Evolutionary conservation across 2,329 filamentous ascomycete species (phyloP).

Genomic region (Colletotrichum ledebouriae): DNA sequence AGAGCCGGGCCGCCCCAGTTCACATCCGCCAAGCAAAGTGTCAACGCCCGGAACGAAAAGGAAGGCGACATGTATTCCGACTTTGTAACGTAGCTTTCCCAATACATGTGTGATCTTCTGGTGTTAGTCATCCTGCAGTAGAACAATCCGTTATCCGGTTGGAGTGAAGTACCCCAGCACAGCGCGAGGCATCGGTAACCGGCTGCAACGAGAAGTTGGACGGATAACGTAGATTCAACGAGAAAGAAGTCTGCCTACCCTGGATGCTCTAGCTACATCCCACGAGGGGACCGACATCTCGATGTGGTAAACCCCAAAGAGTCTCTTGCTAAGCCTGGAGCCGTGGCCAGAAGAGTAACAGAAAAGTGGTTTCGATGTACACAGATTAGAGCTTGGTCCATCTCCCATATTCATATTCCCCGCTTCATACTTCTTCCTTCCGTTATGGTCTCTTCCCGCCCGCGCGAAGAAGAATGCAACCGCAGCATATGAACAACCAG

Average conservation of each 20-base stretch:
- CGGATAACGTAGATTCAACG: conserved; percentile 39
- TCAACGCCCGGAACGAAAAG: background rate
- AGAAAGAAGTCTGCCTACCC: conserved; percentile 39
- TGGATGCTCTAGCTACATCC: conserved; percentile 38
- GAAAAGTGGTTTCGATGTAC: conserved; percentile 34
- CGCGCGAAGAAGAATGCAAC: conserved; percentile 31
- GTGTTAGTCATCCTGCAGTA: conserved; percentile 5
- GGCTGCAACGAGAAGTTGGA: background rate
- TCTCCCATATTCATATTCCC: conserved; percentile 19
- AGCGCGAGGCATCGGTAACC: conserved; percentile 10
- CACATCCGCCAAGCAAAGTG: background rate
- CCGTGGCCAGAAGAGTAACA: conserved; percentile 17
- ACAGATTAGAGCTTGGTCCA: conserved; percentile 40
- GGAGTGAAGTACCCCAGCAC: conserved; percentile 13
- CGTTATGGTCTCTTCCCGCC: background rate
- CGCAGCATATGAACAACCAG: conserved; percentile 36
- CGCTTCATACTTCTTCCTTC: conserved; percentile 5
- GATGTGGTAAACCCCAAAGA: conserved; percentile 25
- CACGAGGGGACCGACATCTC: conserved; percentile 20
- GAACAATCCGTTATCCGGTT: conserved; percentile 9
- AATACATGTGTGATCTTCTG: conserved; percentile 9
- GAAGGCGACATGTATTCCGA: conserved; percentile 13
- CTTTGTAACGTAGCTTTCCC: conserved; percentile 22
- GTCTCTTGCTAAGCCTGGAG: conserved; percentile 14
- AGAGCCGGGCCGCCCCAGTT: conserved; percentile 3